These are phyloP conservation scores for Warburgia ugandensis DNA, from an alignment of 164 flowering plant species.

Conservation along the genomic window DNA sequence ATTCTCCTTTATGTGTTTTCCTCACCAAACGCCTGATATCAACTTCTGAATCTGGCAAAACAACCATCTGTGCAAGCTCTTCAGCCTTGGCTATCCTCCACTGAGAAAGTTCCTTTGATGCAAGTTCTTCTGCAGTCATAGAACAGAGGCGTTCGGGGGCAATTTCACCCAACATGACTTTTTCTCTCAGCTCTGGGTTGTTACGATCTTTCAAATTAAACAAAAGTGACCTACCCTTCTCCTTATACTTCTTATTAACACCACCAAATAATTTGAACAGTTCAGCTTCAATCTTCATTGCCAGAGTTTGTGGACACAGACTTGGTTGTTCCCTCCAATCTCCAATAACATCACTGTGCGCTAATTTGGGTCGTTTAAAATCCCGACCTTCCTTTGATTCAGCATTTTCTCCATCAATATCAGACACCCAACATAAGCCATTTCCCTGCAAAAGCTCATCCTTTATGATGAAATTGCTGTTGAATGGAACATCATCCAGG, in stretches of 20 bases:
- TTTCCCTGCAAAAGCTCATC: constrained; percentile 92
- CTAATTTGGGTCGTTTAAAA: constrained; percentile 25
- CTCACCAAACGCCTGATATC: constrained; percentile 88
- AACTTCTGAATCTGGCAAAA: constrained; percentile 75
- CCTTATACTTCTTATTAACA: constrained; percentile 94
- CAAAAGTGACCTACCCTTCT: constrained; percentile 88
- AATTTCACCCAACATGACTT: constrained; percentile 80
- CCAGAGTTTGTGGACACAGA: constrained; percentile 43
- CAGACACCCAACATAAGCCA: constrained; percentile 86
- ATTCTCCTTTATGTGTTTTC: constrained; percentile 97
- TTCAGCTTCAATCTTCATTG: constrained; percentile 73
- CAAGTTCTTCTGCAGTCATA: constrained; percentile 98
- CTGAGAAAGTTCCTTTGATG: constrained; percentile 91
- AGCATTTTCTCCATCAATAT: constrained; percentile 27
- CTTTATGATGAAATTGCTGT: constrained; percentile 51
- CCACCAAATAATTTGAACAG: constrained; percentile 90
- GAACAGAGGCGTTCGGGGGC: constrained; percentile 76
- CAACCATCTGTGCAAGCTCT: constrained; percentile 88
- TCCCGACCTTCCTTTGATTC: constrained; percentile 21
- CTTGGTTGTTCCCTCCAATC: constrained; percentile 6
- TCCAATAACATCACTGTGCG: constrained; percentile 8
- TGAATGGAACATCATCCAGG: constrained; percentile 47
- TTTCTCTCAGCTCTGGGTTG: constrained; percentile 89
- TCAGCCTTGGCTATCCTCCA: constrained; percentile 99
- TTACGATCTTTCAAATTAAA: constrained; percentile 89